These are phyloP conservation scores for Paraleonurus japonicus DNA, from an alignment of 257 asterid genomes.

Conservation along the genomic window DNA sequence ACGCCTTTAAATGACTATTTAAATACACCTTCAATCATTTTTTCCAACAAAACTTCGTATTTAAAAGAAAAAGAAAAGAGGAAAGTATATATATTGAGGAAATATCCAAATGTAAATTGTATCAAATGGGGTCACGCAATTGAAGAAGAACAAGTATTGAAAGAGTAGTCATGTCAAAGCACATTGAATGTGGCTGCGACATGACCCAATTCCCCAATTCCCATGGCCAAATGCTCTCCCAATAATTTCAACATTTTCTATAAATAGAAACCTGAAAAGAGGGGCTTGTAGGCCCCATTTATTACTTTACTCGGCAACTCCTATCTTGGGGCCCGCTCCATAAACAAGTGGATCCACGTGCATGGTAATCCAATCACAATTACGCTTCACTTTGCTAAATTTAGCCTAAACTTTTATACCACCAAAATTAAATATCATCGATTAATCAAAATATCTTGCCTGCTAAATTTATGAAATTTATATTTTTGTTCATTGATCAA, in stretches of 20 bases:
- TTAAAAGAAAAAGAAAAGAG: too few species aligned
- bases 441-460: constrained; percentile 8
- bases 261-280: constrained; percentile 34
- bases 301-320: constrained; percentile 4
- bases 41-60: too few species aligned
- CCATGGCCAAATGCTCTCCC: constrained; percentile 33
- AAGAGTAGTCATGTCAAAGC: constrained; percentile 31
- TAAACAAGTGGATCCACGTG: constrained; percentile 18
- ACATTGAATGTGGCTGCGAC: constrained; percentile 23
- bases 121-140: constrained; percentile 9
- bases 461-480: too few species aligned
- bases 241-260: constrained; percentile 35
- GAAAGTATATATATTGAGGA: too few species aligned
- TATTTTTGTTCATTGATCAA: too few species aligned
- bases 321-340: constrained; percentile 28
- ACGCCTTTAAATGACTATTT: too few species aligned
- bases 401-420: constrained; percentile 17
- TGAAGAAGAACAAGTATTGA: constrained; percentile 2
- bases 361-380: constrained; percentile 16
- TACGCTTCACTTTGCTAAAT: constrained; percentile 19
- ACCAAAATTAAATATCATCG: constrained; percentile 20
- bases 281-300: constrained; percentile 26
- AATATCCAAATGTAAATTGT: too few species aligned
- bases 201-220: constrained; percentile 20
- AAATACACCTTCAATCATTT: too few species aligned